These are phyloP conservation scores for Aspergillus flavus DNA, from an alignment of 2,329 filamentous ascomycete genomes.

Conservation along the genomic window DNA sequence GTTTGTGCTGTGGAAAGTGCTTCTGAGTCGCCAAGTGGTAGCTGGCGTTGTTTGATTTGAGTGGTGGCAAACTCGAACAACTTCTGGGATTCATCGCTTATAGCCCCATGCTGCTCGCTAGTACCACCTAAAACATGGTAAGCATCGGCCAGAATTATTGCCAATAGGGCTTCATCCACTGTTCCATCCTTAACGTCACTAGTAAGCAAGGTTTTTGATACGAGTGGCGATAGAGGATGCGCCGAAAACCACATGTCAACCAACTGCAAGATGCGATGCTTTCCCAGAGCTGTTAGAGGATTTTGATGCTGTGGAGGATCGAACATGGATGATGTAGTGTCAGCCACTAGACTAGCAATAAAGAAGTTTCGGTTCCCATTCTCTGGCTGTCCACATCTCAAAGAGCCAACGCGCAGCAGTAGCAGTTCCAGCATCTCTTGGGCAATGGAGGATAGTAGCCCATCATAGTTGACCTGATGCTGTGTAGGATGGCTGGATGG, in stretches of 20 bases:
- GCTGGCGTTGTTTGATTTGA: slow-evolving; percentile 30
- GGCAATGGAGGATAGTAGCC: slow-evolving; percentile 8
- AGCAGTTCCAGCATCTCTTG: slow-evolving; percentile 13
- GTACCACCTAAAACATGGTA: not conserved
- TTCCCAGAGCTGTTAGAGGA: slow-evolving; percentile 18
- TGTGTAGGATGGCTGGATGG: not conserved
- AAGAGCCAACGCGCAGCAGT: slow-evolving; percentile 5
- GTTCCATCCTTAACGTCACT: slow-evolving; percentile 43
- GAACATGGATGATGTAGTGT: slow-evolving; percentile 9
- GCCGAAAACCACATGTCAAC: slow-evolving; percentile 48
- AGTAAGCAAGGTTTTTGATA: slow-evolving; percentile 47
- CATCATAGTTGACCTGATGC: slow-evolving; percentile 2
- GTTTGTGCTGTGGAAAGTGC: slow-evolving; percentile 8
- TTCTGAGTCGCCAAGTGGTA: slow-evolving; percentile 3
- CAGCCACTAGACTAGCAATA: slow-evolving; percentile 6
- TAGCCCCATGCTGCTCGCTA: not conserved
- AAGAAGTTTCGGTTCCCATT: not conserved
- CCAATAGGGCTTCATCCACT: slow-evolving; percentile 44
- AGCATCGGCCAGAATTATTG: slow-evolving; percentile 45
- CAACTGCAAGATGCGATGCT: slow-evolving; percentile 28
- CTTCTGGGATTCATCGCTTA: not conserved
- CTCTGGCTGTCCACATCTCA: not conserved
- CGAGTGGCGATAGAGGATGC: slow-evolving; percentile 44
- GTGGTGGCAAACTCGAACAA: slow-evolving; percentile 31
- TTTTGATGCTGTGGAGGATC: slow-evolving; percentile 1